Base-by-base conservation (phyloP, 2,329 filamentous ascomycete species). In the Lasiodiplodia citricola region DNA sequence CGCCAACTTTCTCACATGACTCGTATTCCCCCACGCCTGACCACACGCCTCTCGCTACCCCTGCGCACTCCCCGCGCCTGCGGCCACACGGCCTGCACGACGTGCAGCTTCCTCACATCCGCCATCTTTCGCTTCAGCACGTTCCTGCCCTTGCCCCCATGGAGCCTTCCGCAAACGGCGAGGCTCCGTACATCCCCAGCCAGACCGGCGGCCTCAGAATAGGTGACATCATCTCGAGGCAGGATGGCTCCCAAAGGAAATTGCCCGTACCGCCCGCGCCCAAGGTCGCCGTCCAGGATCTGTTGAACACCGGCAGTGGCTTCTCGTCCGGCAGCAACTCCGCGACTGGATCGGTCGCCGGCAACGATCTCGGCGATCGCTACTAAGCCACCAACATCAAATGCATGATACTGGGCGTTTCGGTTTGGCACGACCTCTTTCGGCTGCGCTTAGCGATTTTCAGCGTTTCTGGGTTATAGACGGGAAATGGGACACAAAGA, bases 31-130 rank as follows among this genome's bases (percentile, higher is more conserved):
- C 95, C 4, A 99, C 95, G 1, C 96, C 95, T 13, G 95, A 98
- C 77, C 94, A 97, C 84, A 98, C 96, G n/a, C 95, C 95, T n/a
- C 89, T 98, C 68, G 95, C 94, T 35, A 99, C 95, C 5, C 95
- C 95, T 4, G 95, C 94, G 54, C 96, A 98, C 81, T 97, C 94
- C 21, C 96, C 96, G 64, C 92, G 96, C 54, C 86, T 99, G 73
- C 88, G 94, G 70, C 93, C 95, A 3, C 91, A 92, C 76, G 88
- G 84, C 72, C 84, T 86, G 71, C 86, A 84, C 72, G 90, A 91
- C 72, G 86, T 95, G 74, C 94, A 97, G 79, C 86, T 98, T 67
- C 95, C 96, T 38, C 93, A 92, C 54, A 89, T 99, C 74, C 91
- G 96, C 71, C 88, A 92, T 74, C 80, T 92, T 66, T 89, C 88